Conservation (phyloP, 2,329 filamentous ascomycete species). For the Paramyrothecium roridum region DNA sequence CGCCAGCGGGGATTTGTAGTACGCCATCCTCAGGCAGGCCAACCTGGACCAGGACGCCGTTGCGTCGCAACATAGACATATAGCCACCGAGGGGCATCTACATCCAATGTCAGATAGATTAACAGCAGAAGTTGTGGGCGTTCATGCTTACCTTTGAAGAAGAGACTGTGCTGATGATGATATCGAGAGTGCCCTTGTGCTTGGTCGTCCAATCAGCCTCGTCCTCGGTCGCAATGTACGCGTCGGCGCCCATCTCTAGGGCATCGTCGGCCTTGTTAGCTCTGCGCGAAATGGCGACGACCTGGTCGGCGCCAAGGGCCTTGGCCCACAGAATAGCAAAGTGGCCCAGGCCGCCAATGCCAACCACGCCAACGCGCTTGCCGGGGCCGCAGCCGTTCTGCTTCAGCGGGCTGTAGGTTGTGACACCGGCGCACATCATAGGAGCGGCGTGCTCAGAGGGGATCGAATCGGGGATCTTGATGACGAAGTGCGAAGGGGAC, state of each 20-base stretch:
- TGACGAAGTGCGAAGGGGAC: slow-evolving; percentile 32
- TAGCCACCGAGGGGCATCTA: slow-evolving; percentile 16
- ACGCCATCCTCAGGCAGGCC: slow-evolving; percentile 46
- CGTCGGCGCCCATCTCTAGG: slow-evolving; percentile 50
- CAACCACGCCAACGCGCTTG: slow-evolving; percentile 71
- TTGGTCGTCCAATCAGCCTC: slow-evolving; percentile 47
- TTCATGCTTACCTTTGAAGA: slow-evolving; percentile 29
- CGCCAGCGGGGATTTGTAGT: slow-evolving; percentile 1
- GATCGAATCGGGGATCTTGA: slow-evolving; percentile 71
- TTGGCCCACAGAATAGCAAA: slow-evolving; percentile 65
- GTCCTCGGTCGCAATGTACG: slow-evolving; percentile 54
- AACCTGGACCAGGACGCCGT: slow-evolving; percentile 59
- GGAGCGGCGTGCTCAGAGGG: slow-evolving; percentile 61
- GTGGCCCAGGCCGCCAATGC: slow-evolving; percentile 68
- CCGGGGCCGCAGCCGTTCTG: slow-evolving; percentile 70
- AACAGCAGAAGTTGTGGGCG: background rate
- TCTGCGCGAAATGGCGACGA: slow-evolving; percentile 54
- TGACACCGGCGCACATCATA: slow-evolving; percentile 81
- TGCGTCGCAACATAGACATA: slow-evolving; percentile 36
- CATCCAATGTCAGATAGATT: background rate
- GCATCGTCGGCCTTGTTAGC: slow-evolving; percentile 55
- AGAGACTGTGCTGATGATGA: slow-evolving; percentile 70
- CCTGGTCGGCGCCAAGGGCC: slow-evolving; percentile 54
- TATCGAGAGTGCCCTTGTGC: slow-evolving; percentile 60
- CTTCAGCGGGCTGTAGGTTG: slow-evolving; percentile 72